Evolutionary conservation across 371 early-diverging fungal genomes (phyloP), one percentile per base, ranked within the genome.

Genomic region (Mucor ambiguus): DNA sequence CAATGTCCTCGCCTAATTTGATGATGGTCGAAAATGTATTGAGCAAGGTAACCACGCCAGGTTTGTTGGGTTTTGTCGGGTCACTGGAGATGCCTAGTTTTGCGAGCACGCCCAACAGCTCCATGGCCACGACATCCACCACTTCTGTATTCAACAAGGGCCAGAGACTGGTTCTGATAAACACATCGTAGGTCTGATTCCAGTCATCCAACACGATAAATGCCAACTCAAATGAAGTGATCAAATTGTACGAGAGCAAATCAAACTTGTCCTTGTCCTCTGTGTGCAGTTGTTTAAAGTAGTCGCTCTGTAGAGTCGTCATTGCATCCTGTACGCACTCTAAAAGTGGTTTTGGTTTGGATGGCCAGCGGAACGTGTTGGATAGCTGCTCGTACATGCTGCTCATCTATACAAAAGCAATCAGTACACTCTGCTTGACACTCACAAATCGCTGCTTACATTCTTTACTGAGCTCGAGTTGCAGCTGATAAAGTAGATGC

Each of bases 1-100:
- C 52, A 16, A 52, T 52, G 16, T 52, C 52, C 52, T 52, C 28
- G 52, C 52, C 52, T 16, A 52, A 16, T 14, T 52, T 26, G 14
- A 52, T 52, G 24, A 52, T 52, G 24, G 52, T 52, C 12, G 56
- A 56, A n/a, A 56, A 56, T 4, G 30, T 56, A 32, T 56, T 32
- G 20, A 56, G 32, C 33, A 56, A 20, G 1, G 56, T 33, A 32
- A 32, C 56, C 29, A 56, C 56, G 4, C 56, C 56, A 20, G 33
- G 56, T 11, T 56, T 33, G 4, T 56, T n/a, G n/a, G 30, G 9
- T 4, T 56, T 56, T 5, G n/a, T 11, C 2, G 56, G 56, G 18
- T 56, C 33, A 10, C 20, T n/a, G 6, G 56, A 56, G 11, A 56
- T 20, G 20, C 56, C 56, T 20, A 32, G 5, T 18, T 33, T 32